Base-by-base conservation (phyloP, 371 early-diverging fungal genomes). In the Capillidium rhysosporum region DNA sequence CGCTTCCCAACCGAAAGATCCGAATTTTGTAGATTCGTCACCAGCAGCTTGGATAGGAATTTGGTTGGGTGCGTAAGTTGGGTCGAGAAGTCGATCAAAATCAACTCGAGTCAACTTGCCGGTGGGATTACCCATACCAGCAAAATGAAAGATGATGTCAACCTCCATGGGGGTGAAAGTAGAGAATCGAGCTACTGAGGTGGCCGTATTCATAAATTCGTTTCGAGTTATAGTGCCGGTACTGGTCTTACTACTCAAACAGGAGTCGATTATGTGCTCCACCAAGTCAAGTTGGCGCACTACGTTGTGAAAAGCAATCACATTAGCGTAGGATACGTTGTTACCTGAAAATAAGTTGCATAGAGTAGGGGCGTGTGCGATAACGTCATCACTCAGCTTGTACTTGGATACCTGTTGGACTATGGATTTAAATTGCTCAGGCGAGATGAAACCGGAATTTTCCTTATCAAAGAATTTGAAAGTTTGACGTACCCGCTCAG, bases 81-180 rank as follows among this genome's bases (percentile, higher is more conserved):
- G 75, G 57, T 82, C 79, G 51, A 82, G 59, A 18, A 80, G 66
- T 55, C 71, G 70, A 26, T 67, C 69, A 65, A 82, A 82, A 60
- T 82, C 82, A 2, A 62, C 65, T 7, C 73, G 56, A 21, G 68
- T 59, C 34, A 80, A 60, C 28, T 68, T 69, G 49, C 74, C 77
- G 14, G 69, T 67, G 28, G 74, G 61, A 56, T 69, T 73, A 40
- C 76, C 72, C 0, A 81, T 70, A 9, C 77, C 73, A 31, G 84
- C 84, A 59, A 88, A 77, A 45, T 82, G 81, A 65, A 86, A 86
- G 45, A 88, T 69, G 23, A 87, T 73, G 58, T 80, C 79, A 31
- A 81, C 77, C 61, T 90, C 91, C 73, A 90, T 73, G 23, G 91
- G 89, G 0, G 84, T 79, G 52, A 85, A 74, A 34, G 77, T 51